Conservation (phyloP, 78 protist species). For the Dictyostelium citrinum region DNA sequence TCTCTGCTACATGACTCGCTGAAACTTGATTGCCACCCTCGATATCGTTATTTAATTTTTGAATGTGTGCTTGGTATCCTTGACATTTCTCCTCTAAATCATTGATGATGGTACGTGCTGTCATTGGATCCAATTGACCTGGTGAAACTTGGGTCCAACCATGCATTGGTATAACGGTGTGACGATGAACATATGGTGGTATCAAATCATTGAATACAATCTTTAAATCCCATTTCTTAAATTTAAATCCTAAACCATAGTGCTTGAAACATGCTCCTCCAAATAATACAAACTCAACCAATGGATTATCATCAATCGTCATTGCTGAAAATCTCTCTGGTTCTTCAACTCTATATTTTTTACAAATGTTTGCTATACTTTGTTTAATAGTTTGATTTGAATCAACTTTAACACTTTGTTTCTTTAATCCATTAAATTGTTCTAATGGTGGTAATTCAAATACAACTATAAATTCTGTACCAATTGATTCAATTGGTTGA, state of each 20-base stretch:
- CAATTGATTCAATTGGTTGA: conserved; percentile 61
- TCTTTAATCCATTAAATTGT: conserved; percentile 77
- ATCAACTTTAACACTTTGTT: conserved; percentile 64
- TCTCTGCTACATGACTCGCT: conserved; percentile 6
- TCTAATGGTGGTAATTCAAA: conserved; percentile 74
- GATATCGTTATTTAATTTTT: conserved; percentile 18
- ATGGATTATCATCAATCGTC: conserved; percentile 76
- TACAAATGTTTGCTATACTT: conserved; percentile 27
- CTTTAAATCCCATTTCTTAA: conserved; percentile 69
- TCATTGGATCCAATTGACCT: conserved; percentile 68
- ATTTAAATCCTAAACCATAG: conserved; percentile 59
- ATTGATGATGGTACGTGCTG: conserved; percentile 66
- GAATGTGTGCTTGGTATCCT: conserved; percentile 34
- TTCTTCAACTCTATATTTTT: conserved; percentile 57
- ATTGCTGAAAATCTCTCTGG: conserved; percentile 68
- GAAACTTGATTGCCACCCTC: conserved; percentile 62
- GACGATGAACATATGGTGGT: conserved; percentile 65
- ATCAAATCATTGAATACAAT: conserved; percentile 67
- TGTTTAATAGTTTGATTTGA: conserved; percentile 43
- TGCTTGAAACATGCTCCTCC: conserved; percentile 72
- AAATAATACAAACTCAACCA: conserved; percentile 65
- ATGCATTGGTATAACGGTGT: conserved; percentile 69
- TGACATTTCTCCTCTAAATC: conserved; percentile 49
- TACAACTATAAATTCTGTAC: conserved; percentile 68
- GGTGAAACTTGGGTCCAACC: conserved; percentile 73